phyloP scores from a whole-genome alignment of 495 filamentous ascomycete species.

The Hypoxylon fragiforme region DNA sequence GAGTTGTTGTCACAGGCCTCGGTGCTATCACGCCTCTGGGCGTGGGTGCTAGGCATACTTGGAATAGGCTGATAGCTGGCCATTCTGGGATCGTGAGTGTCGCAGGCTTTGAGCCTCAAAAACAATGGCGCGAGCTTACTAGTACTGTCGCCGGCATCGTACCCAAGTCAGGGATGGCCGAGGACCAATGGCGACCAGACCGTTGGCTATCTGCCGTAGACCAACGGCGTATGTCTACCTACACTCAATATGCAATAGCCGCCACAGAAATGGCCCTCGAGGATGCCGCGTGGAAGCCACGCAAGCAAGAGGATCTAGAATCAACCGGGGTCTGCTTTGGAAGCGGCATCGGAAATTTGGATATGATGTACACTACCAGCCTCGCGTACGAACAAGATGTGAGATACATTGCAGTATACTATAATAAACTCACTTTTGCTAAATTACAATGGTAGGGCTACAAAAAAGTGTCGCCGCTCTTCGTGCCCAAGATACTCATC shows the following conservation, averaged over 20 bases:
- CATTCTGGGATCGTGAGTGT: constrained; percentile 80
- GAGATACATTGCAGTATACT: constrained; percentile 33
- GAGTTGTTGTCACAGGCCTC: constrained; percentile 93
- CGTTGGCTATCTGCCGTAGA: constrained; percentile 76
- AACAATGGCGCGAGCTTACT: constrained; percentile 67
- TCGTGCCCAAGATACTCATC: constrained; percentile 89
- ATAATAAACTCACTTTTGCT: constrained; percentile 2
- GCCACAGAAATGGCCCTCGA: constrained; percentile 83
- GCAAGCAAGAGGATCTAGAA: constrained; percentile 62
- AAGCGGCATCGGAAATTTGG: constrained; percentile 94
- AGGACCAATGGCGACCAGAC: constrained; percentile 65
- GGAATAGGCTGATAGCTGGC: constrained; percentile 77
- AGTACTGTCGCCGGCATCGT: constrained; percentile 85
- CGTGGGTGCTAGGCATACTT: constrained; percentile 76
- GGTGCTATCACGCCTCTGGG: constrained; percentile 91
- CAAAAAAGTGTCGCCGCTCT: constrained; percentile 87
- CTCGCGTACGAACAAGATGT: constrained; percentile 75
- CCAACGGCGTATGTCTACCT: constrained; percentile 84
- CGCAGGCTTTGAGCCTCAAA: constrained; percentile 53
- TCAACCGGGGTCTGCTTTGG: constrained; percentile 88
- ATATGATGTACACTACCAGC: constrained; percentile 83
- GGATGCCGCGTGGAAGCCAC: constrained; percentile 80
- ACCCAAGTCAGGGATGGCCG: constrained; percentile 45
- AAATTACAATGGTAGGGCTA: constrained; percentile 63
- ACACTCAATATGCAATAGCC: constrained; percentile 88